Evolutionary conservation across 495 filamentous ascomycete species (phyloP), one percentile per base, ranked within the genome.

Genomic region (Trichoderma reesei): DNA sequence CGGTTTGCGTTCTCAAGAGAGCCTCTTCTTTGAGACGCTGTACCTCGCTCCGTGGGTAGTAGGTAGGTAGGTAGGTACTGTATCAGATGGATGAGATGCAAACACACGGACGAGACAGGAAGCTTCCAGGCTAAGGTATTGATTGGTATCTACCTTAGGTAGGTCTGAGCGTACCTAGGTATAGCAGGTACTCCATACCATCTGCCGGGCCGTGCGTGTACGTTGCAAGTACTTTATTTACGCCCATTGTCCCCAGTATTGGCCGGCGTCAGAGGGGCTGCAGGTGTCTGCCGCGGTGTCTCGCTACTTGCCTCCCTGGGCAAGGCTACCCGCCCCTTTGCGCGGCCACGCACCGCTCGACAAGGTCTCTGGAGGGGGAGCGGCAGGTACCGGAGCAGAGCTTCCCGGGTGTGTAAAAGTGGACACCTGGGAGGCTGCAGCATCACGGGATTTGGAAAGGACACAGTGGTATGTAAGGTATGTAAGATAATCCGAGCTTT

Each of bases 361-460:
- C 2, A 14, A 56, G 34, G 51, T 56, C 26, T 2, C 26, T 34
- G 31, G 51, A 56, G 51, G 51, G 31, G 51, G 10, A 14, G 18
- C 11, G 11, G 51, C 51, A 56, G 51, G 51, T 56, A 56, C 31
- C 51, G 18, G 44, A 16, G 44, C 16, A 48, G 5, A 48, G 44
- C n/a, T 48, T 16, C n/a, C 20, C 51, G 33, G 51, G 61, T 31
- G 11, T 16, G 38, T 34, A 64, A 64, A 64, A 64, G 62, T 64
- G 62, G 62, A 64, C 33, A 51, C 31, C 46, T 51, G 34, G 62
- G 59, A 26, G 18, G 26, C 51, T 64, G 63, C 48, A 42, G n/a
- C 63, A 64, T 64, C 63, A 64, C 63, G 63, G 63, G 63, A 59
- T 64, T 64, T 64, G 46, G 33, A 64, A 64, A 64, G 63, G 63